phyloP scores from a whole-genome alignment of 148 eudicot species.

The Rhododendron ferrugineum region DNA sequence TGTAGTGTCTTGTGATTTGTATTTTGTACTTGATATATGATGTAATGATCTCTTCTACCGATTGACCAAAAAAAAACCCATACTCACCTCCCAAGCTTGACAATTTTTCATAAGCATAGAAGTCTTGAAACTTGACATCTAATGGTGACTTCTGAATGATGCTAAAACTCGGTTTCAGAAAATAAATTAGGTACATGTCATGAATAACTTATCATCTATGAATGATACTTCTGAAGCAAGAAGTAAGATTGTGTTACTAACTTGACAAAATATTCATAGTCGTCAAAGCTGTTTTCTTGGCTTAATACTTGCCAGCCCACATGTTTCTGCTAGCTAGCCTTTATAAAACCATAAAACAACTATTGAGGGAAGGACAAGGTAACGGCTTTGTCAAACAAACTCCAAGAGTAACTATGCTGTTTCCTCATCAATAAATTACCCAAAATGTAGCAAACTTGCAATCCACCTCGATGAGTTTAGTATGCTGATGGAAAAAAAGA shows the following conservation, averaged over 20 bases:
- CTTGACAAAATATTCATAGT: neutral
- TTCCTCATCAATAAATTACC: neutral
- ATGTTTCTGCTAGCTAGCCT: neutral
- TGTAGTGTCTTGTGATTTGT: too few species aligned
- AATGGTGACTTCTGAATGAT: neutral
- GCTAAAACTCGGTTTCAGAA: neutral
- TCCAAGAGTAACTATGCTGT: neutral
- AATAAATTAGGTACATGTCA: neutral
- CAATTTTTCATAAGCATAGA: neutral
- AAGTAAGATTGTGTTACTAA: neutral
- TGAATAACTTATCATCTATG: neutral
- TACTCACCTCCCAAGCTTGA: neutral
- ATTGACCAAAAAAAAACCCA: neutral
- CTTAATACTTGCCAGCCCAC: conserved; percentile 1
- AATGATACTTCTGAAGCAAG: neutral
- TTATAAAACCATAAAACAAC: neutral
- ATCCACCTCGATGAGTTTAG: too few species aligned
- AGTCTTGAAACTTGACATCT: neutral
- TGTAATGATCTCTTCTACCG: too few species aligned
- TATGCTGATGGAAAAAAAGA: too few species aligned
- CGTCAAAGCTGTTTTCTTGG: neutral
- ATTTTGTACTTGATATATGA: too few species aligned
- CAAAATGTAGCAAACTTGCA: too few species aligned
- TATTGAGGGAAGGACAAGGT: neutral
- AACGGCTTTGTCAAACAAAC: neutral